Base-by-base conservation (phyloP, 352 stramenopile species). In the Phytophthora pinifolia region DNA sequence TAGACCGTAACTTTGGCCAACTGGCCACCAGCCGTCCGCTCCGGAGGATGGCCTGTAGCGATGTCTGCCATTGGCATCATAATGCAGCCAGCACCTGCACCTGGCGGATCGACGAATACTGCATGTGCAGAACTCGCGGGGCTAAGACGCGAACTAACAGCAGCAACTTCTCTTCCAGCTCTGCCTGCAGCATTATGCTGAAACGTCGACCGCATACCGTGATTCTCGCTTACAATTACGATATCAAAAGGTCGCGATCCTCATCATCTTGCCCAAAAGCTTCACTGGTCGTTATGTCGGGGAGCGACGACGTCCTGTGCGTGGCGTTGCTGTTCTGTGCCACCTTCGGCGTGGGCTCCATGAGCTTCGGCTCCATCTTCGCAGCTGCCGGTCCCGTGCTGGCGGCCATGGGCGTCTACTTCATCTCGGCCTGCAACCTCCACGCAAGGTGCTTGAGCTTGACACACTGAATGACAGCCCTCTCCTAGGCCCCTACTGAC, bases 341-440 rank as follows among this genome's bases (percentile, higher is more conserved):
- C 54, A 88, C 76, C 20, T 88, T 89, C 48, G 74, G 81, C 27
- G 76, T 89, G 43, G 78, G 77, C 8, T 88, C 78, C 37, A 84
- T 88, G 69, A 88, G 78, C 58, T 89, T 91, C 46, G 74, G 78
- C 32, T 63, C 75, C 41, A 65, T 88, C 20, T 91, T 89, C 48
- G 78, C 76, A 3, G 69, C 76, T 22, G 67, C 78, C 1, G 78
- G 81, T 0, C 75, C 78, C 13, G 49, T 89, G 15, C 41, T 86
- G 3, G 78, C 75, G 12, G 79, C 76, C 37, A 65, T 88, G 37
- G 68, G 67, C 30, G 67, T 91, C 45, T 89, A 89, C 41, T 86
- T 91, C 62, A 67, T 88, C 43, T 88, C 81, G n/a, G 74, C 76
- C 22, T 87, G 80, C 65, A 90, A 90, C 34, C 74, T 88, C 20